These are phyloP conservation scores for Psilocybe tampanensis DNA, from an alignment of 768 basidiomycete genomes.

Conservation along the genomic window DNA sequence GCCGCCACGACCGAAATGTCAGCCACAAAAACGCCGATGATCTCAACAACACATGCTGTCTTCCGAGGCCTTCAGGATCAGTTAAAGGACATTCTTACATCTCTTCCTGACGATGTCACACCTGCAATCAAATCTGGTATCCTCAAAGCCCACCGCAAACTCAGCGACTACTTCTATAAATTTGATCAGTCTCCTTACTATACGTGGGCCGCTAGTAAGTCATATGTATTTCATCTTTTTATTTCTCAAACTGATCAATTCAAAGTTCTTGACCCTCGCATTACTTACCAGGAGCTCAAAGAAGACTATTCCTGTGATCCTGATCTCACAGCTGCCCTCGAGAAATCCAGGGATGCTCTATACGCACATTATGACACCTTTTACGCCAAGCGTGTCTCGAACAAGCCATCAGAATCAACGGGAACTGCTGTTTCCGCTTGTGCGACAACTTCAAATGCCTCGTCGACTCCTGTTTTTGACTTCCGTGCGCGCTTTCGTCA, in stretches of 20 bases:
- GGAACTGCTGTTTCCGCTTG: constrained; percentile 23
- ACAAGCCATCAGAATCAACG: not conserved
- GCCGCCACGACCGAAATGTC: constrained; percentile 36
- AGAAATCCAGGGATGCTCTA: constrained; percentile 13
- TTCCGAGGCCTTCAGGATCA: constrained; percentile 31
- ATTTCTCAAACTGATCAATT: not conserved
- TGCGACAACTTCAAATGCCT: constrained; percentile 22
- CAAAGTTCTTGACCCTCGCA: constrained; percentile 35
- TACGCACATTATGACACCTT: constrained; percentile 10
- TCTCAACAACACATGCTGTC: constrained; percentile 30
- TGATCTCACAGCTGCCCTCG: constrained; percentile 17
- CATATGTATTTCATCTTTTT: not conserved
- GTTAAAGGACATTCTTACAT: constrained; percentile 15
- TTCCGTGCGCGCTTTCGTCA: too few relatives aligned
- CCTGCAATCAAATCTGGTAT: constrained; percentile 23
- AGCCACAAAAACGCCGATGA: constrained; percentile 27
- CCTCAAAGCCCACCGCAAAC: constrained; percentile 28
- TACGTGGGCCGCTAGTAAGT: constrained; percentile 32
- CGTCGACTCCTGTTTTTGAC: constrained; percentile 25
- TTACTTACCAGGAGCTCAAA: constrained; percentile 24
- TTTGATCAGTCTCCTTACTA: constrained; percentile 35
- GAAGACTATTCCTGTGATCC: constrained; percentile 24
- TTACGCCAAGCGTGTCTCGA: constrained; percentile 3
- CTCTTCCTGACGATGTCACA: constrained; percentile 19
- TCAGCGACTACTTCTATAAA: constrained; percentile 33